Evolutionary conservation across 164 flowering plant genomes (phyloP), one percentile per base, ranked within the genome.

Genomic region (Stephania yunnanensis): DNA sequence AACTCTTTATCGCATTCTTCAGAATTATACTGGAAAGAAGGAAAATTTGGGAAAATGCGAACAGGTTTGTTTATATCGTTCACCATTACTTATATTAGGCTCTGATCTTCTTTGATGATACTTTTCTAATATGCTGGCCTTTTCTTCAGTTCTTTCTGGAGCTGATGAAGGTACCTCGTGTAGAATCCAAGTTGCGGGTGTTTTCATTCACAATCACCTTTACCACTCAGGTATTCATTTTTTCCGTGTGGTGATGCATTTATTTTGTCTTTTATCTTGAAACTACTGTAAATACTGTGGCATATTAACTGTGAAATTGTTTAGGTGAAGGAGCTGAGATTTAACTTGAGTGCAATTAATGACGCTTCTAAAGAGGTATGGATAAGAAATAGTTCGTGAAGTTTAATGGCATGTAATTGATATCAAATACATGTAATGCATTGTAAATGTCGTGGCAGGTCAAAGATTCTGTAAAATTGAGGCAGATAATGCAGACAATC

Each of bases 141-240:
- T 46, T 12, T 83, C 25, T 82, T 80, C 88, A 95, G 99, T 95
- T 95, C 85, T 95, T 95, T 84, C 70, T 95, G 78, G 97, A 95
- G 88, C 82, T 95, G 87, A 93, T 95, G 99, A 91, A 89, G 83
- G 98, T 95, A 55, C 99, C 99, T 74, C 90, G 99, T 50, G 93
- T 95, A 36, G 99, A 95, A 78, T 84, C 99, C 76, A 95, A 95
- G 82, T 84, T 95, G 79, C 82, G 99, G 70, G 99, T 95, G 65
- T 95, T 93, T 87, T 89, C 97, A n/a, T 95, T 95, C 75, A 92
- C 81, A 76, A 92, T 95, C 70, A 86, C 92, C 67, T 95, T 95
- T 81, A 82, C 88, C 66, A 82, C 86, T 80, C 99, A 95, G 98
- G 99, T 93, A 82, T 65, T 3, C 66, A 45, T n/a, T 74, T 67